A percentile compares a stretch with the other conserved stretches of the same genome.
Evolutionary conservation across 306 rosid genomes (phyloP).

Genomic region (Castanopsis chinensis): DNA sequence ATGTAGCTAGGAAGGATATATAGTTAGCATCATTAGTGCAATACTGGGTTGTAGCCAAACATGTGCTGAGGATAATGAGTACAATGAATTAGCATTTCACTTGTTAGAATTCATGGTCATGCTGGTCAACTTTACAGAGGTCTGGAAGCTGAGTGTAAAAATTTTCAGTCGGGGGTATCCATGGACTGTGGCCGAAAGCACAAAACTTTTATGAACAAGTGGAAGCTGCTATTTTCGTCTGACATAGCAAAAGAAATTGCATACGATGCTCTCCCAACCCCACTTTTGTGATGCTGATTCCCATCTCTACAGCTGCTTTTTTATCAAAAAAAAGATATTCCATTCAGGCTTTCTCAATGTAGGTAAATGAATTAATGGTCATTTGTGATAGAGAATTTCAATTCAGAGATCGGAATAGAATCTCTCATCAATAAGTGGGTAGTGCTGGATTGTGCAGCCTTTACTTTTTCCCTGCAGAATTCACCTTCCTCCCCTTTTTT

Average conservation of each 20-base stretch:
- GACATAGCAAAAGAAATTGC: background rate
- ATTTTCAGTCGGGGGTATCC: background rate
- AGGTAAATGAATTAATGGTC: background rate
- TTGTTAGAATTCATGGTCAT: too few species aligned
- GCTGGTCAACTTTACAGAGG: too few species aligned
- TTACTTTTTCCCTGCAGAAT: background rate
- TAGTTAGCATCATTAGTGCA: too few species aligned
- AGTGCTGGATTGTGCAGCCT: background rate
- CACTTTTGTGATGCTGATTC: background rate
- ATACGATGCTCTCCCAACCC: slow-evolving; percentile 27
- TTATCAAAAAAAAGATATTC: slow-evolving; percentile 14
- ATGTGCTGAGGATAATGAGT: too few species aligned
- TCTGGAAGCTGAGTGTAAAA: too few species aligned
- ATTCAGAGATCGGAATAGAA: slow-evolving; percentile 21
- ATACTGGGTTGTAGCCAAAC: too few species aligned
- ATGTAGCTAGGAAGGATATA: too few species aligned
- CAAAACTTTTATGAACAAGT: slow-evolving; percentile 10
- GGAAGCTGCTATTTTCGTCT: slow-evolving; percentile 17
- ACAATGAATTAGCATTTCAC: too few species aligned
- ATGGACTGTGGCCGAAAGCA: background rate
- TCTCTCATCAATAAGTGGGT: slow-evolving; percentile 3
- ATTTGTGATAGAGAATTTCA: background rate
- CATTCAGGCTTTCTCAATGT: background rate
- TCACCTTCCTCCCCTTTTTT: background rate
- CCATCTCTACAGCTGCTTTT: slow-evolving; percentile 1